Conservation (phyloP, 2,329 filamentous ascomycete genomes). For the Aspergillus sp. region DNA sequence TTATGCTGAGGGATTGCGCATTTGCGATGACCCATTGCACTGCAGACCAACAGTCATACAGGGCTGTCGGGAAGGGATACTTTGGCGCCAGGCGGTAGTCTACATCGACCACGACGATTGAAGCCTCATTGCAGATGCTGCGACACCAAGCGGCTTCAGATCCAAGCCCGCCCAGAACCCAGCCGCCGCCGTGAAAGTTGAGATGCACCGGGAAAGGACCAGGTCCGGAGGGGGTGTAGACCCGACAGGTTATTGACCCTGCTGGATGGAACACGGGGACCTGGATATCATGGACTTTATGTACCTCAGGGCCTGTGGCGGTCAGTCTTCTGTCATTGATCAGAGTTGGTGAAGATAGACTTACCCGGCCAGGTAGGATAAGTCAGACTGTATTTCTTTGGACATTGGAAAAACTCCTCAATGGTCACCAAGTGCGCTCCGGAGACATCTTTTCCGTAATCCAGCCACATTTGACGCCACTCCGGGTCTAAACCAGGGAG, state of each 20-base stretch:
- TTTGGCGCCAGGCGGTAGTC: constrained; percentile 4
- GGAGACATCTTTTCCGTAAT: constrained; percentile 24
- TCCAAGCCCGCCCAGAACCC: constrained; percentile 1
- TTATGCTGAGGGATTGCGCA: constrained; percentile 3
- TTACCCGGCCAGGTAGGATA: constrained; percentile 24
- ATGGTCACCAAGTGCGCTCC: constrained; percentile 27
- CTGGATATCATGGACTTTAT: constrained; percentile 14
- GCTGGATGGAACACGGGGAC: constrained; percentile 23
- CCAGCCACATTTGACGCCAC: constrained; percentile 28
- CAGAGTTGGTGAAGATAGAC: background rate
- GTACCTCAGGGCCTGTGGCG: constrained; percentile 14
- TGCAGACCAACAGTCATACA: constrained; percentile 1
- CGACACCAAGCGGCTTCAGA: constrained; percentile 1
- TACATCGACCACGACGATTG: constrained; percentile 1
- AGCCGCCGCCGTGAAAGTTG: constrained; percentile 1
- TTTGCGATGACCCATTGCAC: constrained; percentile 7
- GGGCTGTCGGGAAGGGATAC: background rate
- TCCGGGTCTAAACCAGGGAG: constrained; percentile 22
- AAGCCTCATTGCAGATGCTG: background rate
- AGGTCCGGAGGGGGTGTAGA: background rate
- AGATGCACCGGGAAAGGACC: constrained; percentile 2
- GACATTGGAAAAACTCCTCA: constrained; percentile 23
- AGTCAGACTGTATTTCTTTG: constrained; percentile 27
- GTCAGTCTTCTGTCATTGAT: background rate
- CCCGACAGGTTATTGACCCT: constrained; percentile 12